These are phyloP conservation scores for Quercus berberidifolia DNA, from an alignment of 306 rosid species.

Conservation along the genomic window DNA sequence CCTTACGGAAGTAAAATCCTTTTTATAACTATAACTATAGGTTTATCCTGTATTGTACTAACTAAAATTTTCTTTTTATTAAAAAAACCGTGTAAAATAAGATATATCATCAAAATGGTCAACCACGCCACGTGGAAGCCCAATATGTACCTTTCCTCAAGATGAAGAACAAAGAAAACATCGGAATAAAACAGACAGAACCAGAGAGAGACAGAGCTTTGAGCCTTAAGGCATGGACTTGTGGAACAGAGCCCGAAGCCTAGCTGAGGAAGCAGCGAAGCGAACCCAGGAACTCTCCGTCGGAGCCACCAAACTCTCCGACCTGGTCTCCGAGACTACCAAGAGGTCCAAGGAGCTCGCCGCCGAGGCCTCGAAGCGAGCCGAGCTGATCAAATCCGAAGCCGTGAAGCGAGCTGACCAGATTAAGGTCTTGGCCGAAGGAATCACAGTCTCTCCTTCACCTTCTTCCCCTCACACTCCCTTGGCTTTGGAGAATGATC, in stretches of 20 bases:
- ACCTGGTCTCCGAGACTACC: constrained; percentile 42
- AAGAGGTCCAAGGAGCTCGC: constrained; percentile 48
- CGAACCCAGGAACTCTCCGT: constrained; percentile 32
- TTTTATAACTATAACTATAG: too few species aligned
- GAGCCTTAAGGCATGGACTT: constrained; percentile 40
- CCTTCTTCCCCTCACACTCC: too few species aligned
- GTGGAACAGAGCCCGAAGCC: constrained; percentile 70
- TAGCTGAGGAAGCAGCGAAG: constrained; percentile 63
- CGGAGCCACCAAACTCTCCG: constrained; percentile 36
- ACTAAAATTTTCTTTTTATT: too few species aligned
- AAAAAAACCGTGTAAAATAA: too few species aligned
- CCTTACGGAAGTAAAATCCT: too few species aligned
- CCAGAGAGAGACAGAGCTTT: constrained; percentile 14
- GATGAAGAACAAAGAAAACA: too few species aligned
- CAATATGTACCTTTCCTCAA: neutral
- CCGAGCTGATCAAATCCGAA: constrained; percentile 32
- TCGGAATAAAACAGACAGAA: neutral
- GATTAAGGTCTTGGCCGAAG: constrained; percentile 33
- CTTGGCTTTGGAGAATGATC: constrained; percentile 18
- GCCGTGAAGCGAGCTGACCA: constrained; percentile 39
- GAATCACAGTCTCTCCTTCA: neutral
- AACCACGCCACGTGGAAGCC: neutral
- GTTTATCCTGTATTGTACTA: too few species aligned
- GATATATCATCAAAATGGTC: neutral
- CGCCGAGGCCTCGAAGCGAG: constrained; percentile 60